A percentile compares a stretch with the other conserved stretches of the same genome.
phyloP scores from a whole-genome alignment of 306 rosid genomes.

The Adenanthera pavonina region DNA sequence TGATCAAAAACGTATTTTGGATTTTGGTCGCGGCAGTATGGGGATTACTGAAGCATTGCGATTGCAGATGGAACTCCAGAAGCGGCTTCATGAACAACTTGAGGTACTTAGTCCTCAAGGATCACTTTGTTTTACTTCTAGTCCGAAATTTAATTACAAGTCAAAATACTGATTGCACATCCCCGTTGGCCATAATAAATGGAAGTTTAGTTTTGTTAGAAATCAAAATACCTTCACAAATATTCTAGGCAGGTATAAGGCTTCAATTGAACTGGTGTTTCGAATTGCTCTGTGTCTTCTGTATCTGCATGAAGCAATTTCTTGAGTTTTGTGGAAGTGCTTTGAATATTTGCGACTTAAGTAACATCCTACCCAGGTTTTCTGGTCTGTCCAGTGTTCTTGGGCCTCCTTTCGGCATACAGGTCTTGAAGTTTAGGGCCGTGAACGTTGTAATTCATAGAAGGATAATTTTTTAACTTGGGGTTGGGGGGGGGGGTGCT shows the following conservation, averaged over 20 bases:
- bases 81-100: constrained; percentile 96
- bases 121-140: constrained; percentile 4
- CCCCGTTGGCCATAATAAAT: not conserved
- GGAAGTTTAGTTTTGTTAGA: not conserved
- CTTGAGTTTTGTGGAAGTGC: not conserved
- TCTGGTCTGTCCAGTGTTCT: not conserved
- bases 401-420: not conserved
- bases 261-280: not conserved
- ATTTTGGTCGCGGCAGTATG: constrained; percentile 60
- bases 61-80: constrained; percentile 97
- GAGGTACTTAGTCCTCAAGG: constrained; percentile 61
- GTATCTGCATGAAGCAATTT: not conserved
- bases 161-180: not conserved
- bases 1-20: constrained; percentile 29
- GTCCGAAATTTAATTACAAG: not conserved
- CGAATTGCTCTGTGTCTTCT: not conserved
- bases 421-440: not conserved
- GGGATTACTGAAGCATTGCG: constrained; percentile 93
- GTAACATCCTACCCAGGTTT: not conserved
- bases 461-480: not conserved
- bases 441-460: not conserved
- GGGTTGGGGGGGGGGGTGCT: constrained; percentile 6
- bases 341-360: not conserved
- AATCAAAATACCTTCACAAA: not conserved
- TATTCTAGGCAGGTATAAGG: not conserved